Evolutionary conservation across 257 asterid genomes (phyloP).

Genomic region (Solanum dulcamara): DNA sequence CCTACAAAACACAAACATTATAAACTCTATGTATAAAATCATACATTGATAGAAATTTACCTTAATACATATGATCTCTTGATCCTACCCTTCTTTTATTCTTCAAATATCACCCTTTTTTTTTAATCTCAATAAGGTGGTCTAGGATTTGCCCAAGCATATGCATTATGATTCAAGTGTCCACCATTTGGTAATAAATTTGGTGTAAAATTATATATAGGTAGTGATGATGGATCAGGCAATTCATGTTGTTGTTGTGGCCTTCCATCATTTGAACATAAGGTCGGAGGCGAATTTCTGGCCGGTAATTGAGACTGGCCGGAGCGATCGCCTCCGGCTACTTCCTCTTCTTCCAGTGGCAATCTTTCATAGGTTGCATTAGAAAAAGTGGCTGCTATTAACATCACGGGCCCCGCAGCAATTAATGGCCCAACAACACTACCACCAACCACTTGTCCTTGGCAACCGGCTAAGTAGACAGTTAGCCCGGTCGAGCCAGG

Average conservation of each 20-base stretch:
- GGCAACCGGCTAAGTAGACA: constrained; percentile 49
- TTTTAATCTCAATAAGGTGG: constrained; percentile 16
- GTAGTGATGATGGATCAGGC: constrained; percentile 26
- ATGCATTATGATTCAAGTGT: constrained; percentile 41
- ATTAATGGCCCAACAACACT: constrained; percentile 55
- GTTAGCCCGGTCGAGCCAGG: constrained; percentile 52
- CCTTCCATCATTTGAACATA: neutral
- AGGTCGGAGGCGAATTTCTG: constrained; percentile 22
- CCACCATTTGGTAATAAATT: constrained; percentile 43
- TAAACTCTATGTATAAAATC: neutral
- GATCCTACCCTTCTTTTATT: neutral
- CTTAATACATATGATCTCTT: neutral
- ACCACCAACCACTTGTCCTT: constrained; percentile 69
- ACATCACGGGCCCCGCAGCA: constrained; percentile 53
- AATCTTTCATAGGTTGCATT: constrained; percentile 57
- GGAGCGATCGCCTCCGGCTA: constrained; percentile 1
- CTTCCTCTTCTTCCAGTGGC: constrained; percentile 46
- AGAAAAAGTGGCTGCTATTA: constrained; percentile 51
- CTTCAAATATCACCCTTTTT: neutral
- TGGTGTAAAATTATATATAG: constrained; percentile 35
- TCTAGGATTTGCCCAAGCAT: constrained; percentile 40
- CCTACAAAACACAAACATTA: neutral
- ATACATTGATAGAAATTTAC: neutral
- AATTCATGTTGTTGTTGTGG: constrained; percentile 15
- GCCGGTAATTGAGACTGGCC: neutral